Conservation (phyloP, 1,139 yeast genomes). For the Debaryomycetaceae sp. region DNA sequence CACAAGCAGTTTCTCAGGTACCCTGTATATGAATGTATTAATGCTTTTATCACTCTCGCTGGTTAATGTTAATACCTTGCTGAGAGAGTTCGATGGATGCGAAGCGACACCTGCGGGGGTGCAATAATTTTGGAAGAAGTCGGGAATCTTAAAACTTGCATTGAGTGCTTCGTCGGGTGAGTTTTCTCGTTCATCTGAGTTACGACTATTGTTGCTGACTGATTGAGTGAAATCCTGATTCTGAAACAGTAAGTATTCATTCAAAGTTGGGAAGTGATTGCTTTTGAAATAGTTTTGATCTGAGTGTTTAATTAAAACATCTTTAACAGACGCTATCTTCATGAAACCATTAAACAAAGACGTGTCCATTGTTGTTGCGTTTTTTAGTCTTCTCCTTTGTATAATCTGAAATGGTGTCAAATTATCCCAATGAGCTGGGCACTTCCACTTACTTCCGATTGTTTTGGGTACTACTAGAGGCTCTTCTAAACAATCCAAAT, state of each 20-base stretch:
- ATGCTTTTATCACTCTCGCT: constrained; percentile 22
- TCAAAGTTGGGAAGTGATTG: constrained; percentile 21
- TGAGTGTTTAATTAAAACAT: constrained; percentile 65
- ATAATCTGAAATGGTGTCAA: constrained; percentile 36
- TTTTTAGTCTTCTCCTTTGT: constrained; percentile 48
- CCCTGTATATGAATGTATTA: constrained; percentile 51
- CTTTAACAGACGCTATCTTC: constrained; percentile 40
- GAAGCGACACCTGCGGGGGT: constrained; percentile 47
- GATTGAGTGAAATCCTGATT: constrained; percentile 18
- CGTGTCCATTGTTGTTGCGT: constrained; percentile 53
- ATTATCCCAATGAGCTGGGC: constrained; percentile 81
- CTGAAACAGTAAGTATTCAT: constrained; percentile 31
- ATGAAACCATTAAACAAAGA: constrained; percentile 35
- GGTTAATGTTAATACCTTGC: constrained; percentile 37
- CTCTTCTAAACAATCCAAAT: constrained; percentile 79
- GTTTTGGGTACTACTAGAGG: constrained; percentile 77
- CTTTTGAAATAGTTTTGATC: constrained; percentile 53
- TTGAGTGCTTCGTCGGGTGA: constrained; percentile 18
- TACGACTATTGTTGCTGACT: constrained; percentile 8
- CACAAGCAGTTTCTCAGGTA: constrained; percentile 71
- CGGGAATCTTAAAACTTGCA: constrained; percentile 40
- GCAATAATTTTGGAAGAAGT: constrained; percentile 38
- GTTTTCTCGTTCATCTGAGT: constrained; percentile 10
- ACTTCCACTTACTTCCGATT: constrained; percentile 83
- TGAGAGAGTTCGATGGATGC: constrained; percentile 30